A percentile compares a stretch with the other conserved stretches of the same genome.
Evolutionary conservation across 2,329 filamentous ascomycete species (phyloP).

Genomic region (Ophiostoma novo-ulmi): DNA sequence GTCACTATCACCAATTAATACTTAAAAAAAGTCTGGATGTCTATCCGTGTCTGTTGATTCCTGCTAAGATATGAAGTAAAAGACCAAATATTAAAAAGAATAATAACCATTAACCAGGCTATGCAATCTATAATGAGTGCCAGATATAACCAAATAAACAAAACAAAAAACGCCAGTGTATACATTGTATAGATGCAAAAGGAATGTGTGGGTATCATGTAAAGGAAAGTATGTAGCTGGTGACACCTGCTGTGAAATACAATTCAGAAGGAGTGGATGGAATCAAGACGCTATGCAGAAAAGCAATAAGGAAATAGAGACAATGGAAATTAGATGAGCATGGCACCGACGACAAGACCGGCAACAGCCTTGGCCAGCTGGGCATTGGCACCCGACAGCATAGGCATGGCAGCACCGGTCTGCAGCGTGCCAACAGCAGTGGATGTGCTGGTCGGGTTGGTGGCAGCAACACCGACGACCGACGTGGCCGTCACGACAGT

Average conservation of each 20-base stretch:
- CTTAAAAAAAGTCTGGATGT: not conserved
- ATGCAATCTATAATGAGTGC: not conserved
- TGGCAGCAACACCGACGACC: constrained; percentile 41
- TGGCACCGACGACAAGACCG: constrained; percentile 25
- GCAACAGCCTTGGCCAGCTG: constrained; percentile 26
- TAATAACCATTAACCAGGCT: not conserved
- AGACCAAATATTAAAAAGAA: not conserved
- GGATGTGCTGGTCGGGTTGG: constrained; percentile 31
- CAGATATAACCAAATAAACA: constrained; percentile 3
- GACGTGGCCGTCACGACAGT: constrained; percentile 47
- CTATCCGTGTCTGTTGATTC: not conserved
- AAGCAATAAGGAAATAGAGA: not conserved
- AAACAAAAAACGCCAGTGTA: constrained; percentile 19
- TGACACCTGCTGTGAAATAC: constrained; percentile 12
- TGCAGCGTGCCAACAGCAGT: constrained; percentile 35
- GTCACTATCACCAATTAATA: not conserved
- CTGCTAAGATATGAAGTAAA: not conserved
- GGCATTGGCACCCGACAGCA: constrained; percentile 13
- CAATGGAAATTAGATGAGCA: constrained; percentile 25
- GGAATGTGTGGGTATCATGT: constrained; percentile 23
- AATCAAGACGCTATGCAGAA: constrained; percentile 16
- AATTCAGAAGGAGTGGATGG: constrained; percentile 15
- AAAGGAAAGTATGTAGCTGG: constrained; percentile 15
- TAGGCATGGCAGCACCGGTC: constrained; percentile 28
- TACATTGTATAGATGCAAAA: constrained; percentile 27